Base-by-base conservation (phyloP, 176 grass and related monocot species). In the Miscanthus lutarioriparius region DNA sequence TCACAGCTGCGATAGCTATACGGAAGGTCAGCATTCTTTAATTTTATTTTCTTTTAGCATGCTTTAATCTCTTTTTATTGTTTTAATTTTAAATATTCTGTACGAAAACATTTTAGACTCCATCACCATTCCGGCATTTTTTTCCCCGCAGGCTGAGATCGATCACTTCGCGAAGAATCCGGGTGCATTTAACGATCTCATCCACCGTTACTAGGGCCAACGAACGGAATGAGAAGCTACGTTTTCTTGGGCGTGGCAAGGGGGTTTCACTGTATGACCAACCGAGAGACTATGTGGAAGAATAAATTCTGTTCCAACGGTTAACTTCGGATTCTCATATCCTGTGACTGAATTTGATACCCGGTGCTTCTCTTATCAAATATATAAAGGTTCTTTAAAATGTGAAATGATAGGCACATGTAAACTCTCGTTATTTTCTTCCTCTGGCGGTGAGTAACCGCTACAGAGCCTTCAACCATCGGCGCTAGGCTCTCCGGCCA, bases 161-260 rank as follows among this genome's bases (percentile, higher is more conserved):
- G 77, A 93, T 67, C 90, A 98, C 59, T 95, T 93, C 35, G 78
- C 36, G 8, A 90, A 90, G 87, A 98, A 98, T 64, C 85, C 89
- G 11, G 81, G 73, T 45, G 85, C 87, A 41, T 83, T 85, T 17
- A 77, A 88, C 45, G 87, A 95, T 30, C 92, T 98, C 66, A 93
- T 98, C 88, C 78, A 92, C 88, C 87, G 80, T 30, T 98, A 98
- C 88, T 97, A 93, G 59, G 70, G 27, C 9, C 2, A 61, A 78
- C 63, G 4, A 56, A 27, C 8, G 2, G 6, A 82, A 82, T 30
- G 66, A 51, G 44, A 48, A 16, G 28, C 48, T 56, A 53, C 2
- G 58, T 36, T 33, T 47, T 28, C 32, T 73, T 53, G 11, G 26
- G 20, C 45, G 43, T 74, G 72, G 44, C 72, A 51, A 32, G 16